Evolutionary conservation across 768 basidiomycete genomes (phyloP).

Genomic region (Cystofilobasidium macerans): DNA sequence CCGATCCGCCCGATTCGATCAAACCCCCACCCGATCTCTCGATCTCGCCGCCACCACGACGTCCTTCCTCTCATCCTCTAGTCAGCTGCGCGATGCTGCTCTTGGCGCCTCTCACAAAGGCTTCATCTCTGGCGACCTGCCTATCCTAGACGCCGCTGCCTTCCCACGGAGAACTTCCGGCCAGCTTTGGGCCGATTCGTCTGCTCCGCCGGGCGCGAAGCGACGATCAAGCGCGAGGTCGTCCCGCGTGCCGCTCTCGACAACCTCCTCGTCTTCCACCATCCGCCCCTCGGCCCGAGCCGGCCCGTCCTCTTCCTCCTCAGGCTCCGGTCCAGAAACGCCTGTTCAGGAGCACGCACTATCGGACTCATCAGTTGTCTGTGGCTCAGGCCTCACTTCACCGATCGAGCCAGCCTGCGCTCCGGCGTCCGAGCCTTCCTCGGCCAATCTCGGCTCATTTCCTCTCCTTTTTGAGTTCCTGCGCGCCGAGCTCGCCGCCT

Average conservation of each 20-base stretch:
- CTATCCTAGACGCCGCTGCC: neutral
- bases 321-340: neutral
- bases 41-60: neutral
- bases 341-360: neutral
- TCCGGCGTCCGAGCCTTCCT: too few species aligned
- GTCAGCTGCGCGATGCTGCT: neutral
- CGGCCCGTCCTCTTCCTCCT: neutral
- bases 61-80: too few species aligned
- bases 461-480: constrained; percentile 3
- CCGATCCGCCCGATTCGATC: too few species aligned
- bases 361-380: neutral
- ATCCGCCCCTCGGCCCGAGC: neutral
- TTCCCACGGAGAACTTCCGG: constrained; percentile 8
- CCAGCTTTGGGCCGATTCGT: neutral
- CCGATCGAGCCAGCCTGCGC: neutral
- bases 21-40: neutral
- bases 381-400: neutral
- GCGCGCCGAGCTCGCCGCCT: neutral
- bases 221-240: neutral
- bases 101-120: too few species aligned
- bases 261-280: neutral
- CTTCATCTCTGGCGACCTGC: too few species aligned
- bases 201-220: neutral
- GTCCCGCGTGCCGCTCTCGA: too few species aligned
- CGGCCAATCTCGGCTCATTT: constrained; percentile 13